phyloP scores from a whole-genome alignment of 2,329 filamentous ascomycete species.

The Colletotrichum eremochloae region DNA sequence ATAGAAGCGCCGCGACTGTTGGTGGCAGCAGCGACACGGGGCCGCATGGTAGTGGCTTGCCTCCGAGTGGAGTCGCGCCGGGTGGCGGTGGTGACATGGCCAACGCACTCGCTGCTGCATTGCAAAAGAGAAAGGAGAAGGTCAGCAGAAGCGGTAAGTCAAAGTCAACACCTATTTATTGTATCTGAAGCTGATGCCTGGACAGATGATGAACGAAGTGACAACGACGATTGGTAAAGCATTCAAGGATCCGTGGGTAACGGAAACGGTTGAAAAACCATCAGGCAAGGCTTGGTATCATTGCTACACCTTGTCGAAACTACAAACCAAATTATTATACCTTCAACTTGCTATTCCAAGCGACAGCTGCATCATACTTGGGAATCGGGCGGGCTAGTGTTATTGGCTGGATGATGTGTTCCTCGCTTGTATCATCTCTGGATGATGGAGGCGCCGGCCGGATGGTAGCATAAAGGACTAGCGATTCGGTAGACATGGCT shows the following conservation, averaged over 20 bases:
- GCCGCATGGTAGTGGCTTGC: slow-evolving; percentile 64
- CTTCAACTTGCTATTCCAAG: slow-evolving; percentile 17
- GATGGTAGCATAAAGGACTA: neutral
- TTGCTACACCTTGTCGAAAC: neutral
- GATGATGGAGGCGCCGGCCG: neutral
- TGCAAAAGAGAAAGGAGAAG: slow-evolving; percentile 90
- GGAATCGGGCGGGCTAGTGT: slow-evolving; percentile 14
- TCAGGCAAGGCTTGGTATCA: too few relatives aligned
- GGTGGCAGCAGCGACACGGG: slow-evolving; percentile 59
- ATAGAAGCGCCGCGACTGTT: slow-evolving; percentile 76
- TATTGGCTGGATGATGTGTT: neutral
- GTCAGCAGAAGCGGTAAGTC: slow-evolving; percentile 93
- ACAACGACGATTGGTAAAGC: slow-evolving; percentile 79
- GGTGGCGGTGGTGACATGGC: slow-evolving; percentile 77
- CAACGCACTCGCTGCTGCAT: slow-evolving; percentile 82
- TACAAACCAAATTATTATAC: slow-evolving; percentile 7
- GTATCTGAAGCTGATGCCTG: slow-evolving; percentile 19
- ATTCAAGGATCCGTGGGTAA: neutral
- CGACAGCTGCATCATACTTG: slow-evolving; percentile 13
- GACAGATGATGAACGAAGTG: slow-evolving; percentile 78
- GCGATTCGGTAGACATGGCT: neutral
- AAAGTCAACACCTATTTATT: slow-evolving; percentile 13
- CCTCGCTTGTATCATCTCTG: neutral
- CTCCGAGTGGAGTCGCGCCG: slow-evolving; percentile 65
- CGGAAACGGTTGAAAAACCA: neutral